Evolutionary conservation across 805 yeast species (phyloP).

Genomic region (Saccharomycopsis babjevae): DNA sequence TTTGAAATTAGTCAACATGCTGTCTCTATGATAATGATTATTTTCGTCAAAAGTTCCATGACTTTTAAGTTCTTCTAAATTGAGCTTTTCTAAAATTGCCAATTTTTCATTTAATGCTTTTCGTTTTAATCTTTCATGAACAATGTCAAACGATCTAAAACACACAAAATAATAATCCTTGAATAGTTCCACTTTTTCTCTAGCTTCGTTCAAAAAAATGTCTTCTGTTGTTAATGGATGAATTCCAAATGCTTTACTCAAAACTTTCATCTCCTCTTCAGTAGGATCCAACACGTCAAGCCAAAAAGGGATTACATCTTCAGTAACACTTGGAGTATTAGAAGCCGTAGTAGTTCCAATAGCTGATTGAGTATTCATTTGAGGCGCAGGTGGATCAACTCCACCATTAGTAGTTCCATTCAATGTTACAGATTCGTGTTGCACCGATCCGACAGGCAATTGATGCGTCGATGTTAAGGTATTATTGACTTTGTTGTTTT

Average conservation of each 20-base stretch:
- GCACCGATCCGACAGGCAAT: neutral
- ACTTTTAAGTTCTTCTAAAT: slow-evolving; percentile 10
- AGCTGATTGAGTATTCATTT: neutral
- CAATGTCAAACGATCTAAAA: slow-evolving; percentile 75
- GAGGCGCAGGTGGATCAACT: neutral
- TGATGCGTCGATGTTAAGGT: neutral
- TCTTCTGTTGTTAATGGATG: slow-evolving; percentile 97
- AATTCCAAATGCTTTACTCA: slow-evolving; percentile 84
- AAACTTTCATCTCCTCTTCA: slow-evolving; percentile 91
- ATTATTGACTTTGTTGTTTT: neutral
- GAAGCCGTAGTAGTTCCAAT: slow-evolving; percentile 4
- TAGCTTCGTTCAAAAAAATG: slow-evolving; percentile 82
- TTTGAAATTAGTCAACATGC: neutral
- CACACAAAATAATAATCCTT: slow-evolving; percentile 86
- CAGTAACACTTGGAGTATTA: slow-evolving; percentile 3
- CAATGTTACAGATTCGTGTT: neutral
- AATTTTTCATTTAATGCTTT: slow-evolving; percentile 24
- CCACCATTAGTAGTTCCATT: neutral
- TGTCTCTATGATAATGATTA: neutral
- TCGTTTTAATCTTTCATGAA: slow-evolving; percentile 50
- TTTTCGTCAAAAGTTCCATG: neutral
- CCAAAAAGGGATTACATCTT: slow-evolving; percentile 72
- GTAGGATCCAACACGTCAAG: slow-evolving; percentile 86
- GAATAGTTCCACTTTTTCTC: slow-evolving; percentile 92
- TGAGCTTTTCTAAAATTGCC: slow-evolving; percentile 7